A percentile compares a stretch with the other conserved stretches of the same genome.
Evolutionary conservation across 495 filamentous ascomycete species (phyloP).

Genomic region (Podospora anserina): DNA sequence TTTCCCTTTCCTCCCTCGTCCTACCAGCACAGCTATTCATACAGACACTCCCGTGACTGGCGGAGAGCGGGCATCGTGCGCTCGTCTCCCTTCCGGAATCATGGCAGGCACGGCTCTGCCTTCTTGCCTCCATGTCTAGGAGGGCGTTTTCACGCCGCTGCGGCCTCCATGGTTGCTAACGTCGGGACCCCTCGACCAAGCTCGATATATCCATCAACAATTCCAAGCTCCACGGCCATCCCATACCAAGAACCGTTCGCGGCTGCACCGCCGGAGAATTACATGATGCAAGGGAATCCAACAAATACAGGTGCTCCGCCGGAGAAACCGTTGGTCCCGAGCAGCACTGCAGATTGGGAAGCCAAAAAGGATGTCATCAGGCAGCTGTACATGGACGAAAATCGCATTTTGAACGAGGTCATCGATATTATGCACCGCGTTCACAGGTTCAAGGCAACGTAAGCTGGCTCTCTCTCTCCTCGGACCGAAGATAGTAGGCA

Average conservation of each 20-base stretch:
- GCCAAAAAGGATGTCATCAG: slow-evolving; percentile 30
- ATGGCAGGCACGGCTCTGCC: not conserved
- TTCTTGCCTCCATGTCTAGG: not conserved
- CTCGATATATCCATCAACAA: not conserved
- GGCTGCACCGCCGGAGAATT: not conserved
- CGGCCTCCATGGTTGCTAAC: not conserved
- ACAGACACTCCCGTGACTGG: not conserved
- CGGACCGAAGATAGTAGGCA: not conserved
- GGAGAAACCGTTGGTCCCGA: slow-evolving; percentile 30
- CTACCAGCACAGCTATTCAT: not conserved
- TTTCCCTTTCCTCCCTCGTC: not conserved
- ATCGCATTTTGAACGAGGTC: slow-evolving; percentile 37
- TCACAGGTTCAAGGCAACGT: slow-evolving; percentile 39
- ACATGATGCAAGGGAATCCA: not conserved
- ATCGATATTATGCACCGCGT: slow-evolving; percentile 32
- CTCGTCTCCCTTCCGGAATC: not conserved
- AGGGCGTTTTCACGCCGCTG: not conserved
- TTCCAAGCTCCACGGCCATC: not conserved
- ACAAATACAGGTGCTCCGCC: not conserved
- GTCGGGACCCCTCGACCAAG: not conserved
- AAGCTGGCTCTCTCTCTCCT: slow-evolving; percentile 10
- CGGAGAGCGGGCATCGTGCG: not conserved
- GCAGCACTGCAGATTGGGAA: slow-evolving; percentile 35
- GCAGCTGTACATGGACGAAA: slow-evolving; percentile 34
- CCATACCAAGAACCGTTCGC: not conserved